phyloP scores from a whole-genome alignment of 2,329 filamentous ascomycete species.

The Ceratocystis alfenasii region DNA sequence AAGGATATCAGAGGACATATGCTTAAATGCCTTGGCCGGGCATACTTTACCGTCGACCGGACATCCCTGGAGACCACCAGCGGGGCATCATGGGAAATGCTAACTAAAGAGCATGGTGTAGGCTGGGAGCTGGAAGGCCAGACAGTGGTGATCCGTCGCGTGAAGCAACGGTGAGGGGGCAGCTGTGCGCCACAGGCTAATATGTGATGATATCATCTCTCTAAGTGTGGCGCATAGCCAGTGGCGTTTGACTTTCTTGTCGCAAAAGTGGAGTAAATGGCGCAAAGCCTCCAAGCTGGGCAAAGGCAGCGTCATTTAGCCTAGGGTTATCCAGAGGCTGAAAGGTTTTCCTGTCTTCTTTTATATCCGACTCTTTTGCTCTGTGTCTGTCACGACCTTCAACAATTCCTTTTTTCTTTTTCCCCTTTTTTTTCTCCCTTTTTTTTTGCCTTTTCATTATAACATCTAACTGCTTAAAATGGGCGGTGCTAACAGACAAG shows the following conservation, averaged over 20 bases:
- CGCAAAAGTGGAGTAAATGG: neutral
- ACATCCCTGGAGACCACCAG: slow-evolving; percentile 56
- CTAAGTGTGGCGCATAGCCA: neutral
- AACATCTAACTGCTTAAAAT: slow-evolving; percentile 34
- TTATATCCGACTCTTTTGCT: neutral
- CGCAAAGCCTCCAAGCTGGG: neutral
- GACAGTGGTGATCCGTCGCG: slow-evolving; percentile 61
- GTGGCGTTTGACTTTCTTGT: neutral
- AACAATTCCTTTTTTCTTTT: slow-evolving; percentile 10
- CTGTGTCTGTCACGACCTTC: neutral
- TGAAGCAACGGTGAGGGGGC: slow-evolving; percentile 29
- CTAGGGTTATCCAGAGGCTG: slow-evolving; percentile 14
- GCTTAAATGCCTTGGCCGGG: slow-evolving; percentile 73
- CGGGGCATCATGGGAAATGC: slow-evolving; percentile 58
- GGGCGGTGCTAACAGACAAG: slow-evolving; percentile 57
- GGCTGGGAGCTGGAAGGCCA: slow-evolving; percentile 71
- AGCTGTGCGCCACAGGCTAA: neutral
- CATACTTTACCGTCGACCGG: slow-evolving; percentile 63
- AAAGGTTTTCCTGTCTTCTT: slow-evolving; percentile 11
- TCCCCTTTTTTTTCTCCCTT: neutral
- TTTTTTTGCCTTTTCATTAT: neutral
- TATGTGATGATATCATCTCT: neutral
- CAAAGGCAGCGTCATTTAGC: neutral
- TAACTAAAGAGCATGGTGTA: slow-evolving; percentile 57
- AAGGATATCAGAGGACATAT: slow-evolving; percentile 61